Evolutionary conservation across 495 filamentous ascomycete species (phyloP).

Genomic region (Amphirosellinia nigrospora): DNA sequence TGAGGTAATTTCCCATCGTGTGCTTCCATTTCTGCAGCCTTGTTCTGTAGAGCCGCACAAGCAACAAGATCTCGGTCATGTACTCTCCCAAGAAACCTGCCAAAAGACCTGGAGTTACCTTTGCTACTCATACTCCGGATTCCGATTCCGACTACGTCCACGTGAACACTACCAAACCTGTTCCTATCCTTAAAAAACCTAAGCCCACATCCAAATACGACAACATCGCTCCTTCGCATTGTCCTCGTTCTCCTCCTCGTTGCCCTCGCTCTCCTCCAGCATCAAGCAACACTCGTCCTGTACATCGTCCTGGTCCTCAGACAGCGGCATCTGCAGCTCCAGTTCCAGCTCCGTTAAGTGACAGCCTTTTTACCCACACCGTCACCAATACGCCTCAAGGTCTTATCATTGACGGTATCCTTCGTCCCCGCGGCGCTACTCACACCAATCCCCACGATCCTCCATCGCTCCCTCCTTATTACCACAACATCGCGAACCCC

Average conservation of each 20-base stretch:
- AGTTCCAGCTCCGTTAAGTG: not conserved
- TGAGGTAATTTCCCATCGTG: not conserved
- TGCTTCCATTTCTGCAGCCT: not conserved
- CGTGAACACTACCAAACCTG: not conserved
- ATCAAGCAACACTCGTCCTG: no score
- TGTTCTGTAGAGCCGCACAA: slow-evolving; percentile 7
- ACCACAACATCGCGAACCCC: slow-evolving; percentile 18
- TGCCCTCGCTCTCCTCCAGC: no score
- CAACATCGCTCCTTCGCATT: not conserved
- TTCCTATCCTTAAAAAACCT: not conserved
- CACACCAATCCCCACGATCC: slow-evolving; percentile 4
- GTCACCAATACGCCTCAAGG: slow-evolving; percentile 37
- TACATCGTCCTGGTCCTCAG: not conserved
- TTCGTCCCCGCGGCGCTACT: slow-evolving; percentile 1
- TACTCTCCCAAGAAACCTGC: not conserved
- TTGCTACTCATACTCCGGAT: not conserved
- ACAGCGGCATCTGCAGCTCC: no score
- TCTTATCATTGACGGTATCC: slow-evolving; percentile 27
- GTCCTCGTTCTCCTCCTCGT: no score
- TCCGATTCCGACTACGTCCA: no score
- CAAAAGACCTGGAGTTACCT: slow-evolving; percentile 24
- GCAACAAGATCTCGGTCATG: slow-evolving; percentile 15
- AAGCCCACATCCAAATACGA: not conserved
- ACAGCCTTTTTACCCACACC: slow-evolving; percentile 26
- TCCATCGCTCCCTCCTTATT: slow-evolving; percentile 19